These are phyloP conservation scores for Berkeleyomyces basicola DNA, from an alignment of 2,329 filamentous ascomycete genomes.

Conservation along the genomic window DNA sequence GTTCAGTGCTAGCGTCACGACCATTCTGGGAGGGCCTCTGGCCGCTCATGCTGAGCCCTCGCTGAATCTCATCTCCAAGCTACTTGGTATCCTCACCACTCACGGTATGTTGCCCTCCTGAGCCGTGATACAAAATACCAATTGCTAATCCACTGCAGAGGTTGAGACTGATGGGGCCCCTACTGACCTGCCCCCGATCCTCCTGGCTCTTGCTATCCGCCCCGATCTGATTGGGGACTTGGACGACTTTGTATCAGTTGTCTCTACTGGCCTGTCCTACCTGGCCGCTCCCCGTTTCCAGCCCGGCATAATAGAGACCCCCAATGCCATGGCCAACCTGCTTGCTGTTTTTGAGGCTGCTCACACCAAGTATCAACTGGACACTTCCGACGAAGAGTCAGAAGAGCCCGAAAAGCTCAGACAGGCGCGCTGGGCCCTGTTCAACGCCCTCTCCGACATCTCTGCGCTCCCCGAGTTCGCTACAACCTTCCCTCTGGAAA, in stretches of 20 bases:
- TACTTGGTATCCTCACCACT: slow-evolving; percentile 35
- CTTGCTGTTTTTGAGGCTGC: slow-evolving; percentile 32
- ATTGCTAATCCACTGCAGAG: slow-evolving; percentile 19
- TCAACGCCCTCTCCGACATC: slow-evolving; percentile 33
- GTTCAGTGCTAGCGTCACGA: slow-evolving; percentile 33
- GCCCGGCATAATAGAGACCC: slow-evolving; percentile 26
- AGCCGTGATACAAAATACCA: background rate
- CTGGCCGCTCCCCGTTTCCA: slow-evolving; percentile 38
- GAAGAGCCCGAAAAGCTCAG: slow-evolving; percentile 29
- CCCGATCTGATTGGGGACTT: slow-evolving; percentile 27
- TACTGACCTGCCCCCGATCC: slow-evolving; percentile 29
- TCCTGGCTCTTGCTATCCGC: slow-evolving; percentile 33
- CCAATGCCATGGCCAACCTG: slow-evolving; percentile 25
- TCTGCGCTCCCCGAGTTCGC: slow-evolving; percentile 33
- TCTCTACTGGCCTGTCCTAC: slow-evolving; percentile 37
- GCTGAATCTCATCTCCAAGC: slow-evolving; percentile 38
- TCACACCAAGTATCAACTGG: slow-evolving; percentile 26
- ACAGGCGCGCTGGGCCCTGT: slow-evolving; percentile 16
- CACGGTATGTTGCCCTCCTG: slow-evolving; percentile 25
- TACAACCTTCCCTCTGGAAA: slow-evolving; percentile 26
- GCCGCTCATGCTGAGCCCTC: slow-evolving; percentile 27
- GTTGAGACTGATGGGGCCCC: slow-evolving; percentile 29
- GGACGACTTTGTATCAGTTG: slow-evolving; percentile 37
- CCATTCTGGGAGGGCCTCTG: slow-evolving; percentile 30
- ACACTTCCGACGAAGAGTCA: slow-evolving; percentile 27